phyloP scores from a whole-genome alignment of 257 asterid species.

The Jasminum sambac region DNA sequence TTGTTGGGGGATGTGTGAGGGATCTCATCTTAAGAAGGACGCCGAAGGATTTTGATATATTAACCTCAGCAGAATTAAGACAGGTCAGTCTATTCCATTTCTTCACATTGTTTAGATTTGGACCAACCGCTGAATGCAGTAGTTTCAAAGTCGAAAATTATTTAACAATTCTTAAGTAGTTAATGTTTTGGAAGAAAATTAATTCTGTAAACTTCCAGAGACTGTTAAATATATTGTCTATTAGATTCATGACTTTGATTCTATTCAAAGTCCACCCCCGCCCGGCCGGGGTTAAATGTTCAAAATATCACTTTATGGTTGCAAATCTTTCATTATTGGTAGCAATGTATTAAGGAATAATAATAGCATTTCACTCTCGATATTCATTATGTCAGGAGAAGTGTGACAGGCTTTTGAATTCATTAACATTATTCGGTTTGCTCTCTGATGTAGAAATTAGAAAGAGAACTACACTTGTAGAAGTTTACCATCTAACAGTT shows the following conservation, averaged over 20 bases:
- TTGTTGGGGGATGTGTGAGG: conserved; percentile 90
- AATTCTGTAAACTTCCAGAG: conserved; percentile 1
- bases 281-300: not conserved
- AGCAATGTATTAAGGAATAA: conserved; percentile 4
- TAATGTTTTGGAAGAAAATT: not conserved
- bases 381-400: not conserved
- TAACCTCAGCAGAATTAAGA: conserved; percentile 81
- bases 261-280: too few species aligned
- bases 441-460: not conserved
- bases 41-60: conserved; percentile 81
- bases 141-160: not conserved
- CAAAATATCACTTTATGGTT: not conserved
- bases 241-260: not conserved
- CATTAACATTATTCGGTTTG: not conserved
- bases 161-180: not conserved
- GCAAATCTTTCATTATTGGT: not conserved
- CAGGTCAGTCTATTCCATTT: conserved; percentile 42
- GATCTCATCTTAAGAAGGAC: conserved; percentile 66
- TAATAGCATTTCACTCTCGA: not conserved
- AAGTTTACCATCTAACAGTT: not conserved
- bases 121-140: not conserved
- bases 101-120: conserved; percentile 4
- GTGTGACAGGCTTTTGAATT: not conserved
- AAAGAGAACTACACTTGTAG: not conserved
- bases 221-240: not conserved